These are phyloP conservation scores for Actinidia chinensis DNA, from an alignment of 179 eudicot genomes.

Conservation along the genomic window DNA sequence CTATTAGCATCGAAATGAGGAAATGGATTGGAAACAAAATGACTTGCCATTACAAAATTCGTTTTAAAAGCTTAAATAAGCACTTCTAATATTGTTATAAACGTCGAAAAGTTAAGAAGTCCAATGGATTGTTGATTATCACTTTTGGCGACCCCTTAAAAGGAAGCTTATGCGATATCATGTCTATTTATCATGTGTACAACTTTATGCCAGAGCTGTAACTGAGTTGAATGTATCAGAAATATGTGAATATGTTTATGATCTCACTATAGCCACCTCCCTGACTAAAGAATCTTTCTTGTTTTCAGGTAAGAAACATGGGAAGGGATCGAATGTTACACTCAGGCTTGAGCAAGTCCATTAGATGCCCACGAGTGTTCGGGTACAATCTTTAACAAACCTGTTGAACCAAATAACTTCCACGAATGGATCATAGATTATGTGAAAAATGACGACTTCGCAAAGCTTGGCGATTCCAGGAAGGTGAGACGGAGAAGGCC, in stretches of 20 bases:
- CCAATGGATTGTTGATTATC: no score
- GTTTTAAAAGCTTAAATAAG: background rate
- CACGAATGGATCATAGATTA: background rate
- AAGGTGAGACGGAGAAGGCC: background rate
- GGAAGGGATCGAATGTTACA: background rate
- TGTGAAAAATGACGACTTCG: background rate
- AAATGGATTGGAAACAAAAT: slow-evolving; percentile 3
- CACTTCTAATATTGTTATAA: background rate
- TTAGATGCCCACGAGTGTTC: background rate
- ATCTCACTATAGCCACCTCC: background rate
- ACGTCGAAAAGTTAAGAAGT: background rate
- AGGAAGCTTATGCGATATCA: background rate
- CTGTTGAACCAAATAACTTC: background rate
- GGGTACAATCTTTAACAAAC: background rate
- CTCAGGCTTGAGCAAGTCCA: slow-evolving; percentile 2
- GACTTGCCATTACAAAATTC: background rate
- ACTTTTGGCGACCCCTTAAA: background rate
- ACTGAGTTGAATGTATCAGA: no score
- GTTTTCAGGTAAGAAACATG: slow-evolving; percentile 18
- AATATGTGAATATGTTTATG: background rate
- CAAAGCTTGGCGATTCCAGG: background rate
- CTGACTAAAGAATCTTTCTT: no score
- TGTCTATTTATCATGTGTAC: background rate
- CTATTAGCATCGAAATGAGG: background rate
- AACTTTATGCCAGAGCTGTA: background rate